phyloP scores from a whole-genome alignment of 768 basidiomycete genomes.

The Tricholoma flavovirens region DNA sequence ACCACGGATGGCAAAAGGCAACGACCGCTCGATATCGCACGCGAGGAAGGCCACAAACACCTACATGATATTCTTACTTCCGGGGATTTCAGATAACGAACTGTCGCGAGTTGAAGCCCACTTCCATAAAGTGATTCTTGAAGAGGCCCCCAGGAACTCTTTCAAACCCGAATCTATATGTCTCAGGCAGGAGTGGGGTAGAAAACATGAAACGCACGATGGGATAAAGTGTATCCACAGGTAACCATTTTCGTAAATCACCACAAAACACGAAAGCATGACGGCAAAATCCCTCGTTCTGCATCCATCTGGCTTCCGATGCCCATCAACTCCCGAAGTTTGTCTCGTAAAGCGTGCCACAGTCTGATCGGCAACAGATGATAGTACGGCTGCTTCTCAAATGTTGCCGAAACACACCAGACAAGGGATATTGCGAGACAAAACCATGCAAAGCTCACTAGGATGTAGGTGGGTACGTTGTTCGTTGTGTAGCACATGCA shows the following conservation, averaged over 20 bases:
- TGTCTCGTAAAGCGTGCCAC: not conserved
- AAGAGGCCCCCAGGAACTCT: too few species aligned
- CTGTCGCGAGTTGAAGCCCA: too few species aligned
- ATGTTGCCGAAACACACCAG: conserved; percentile 1
- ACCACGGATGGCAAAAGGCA: too few species aligned
- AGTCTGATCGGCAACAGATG: not conserved
- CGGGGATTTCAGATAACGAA: too few species aligned
- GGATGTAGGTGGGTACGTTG: not conserved
- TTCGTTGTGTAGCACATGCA: conserved; percentile 3
- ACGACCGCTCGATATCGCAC: too few species aligned
- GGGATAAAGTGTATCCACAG: too few species aligned
- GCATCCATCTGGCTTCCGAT: not conserved
- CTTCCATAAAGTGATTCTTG: too few species aligned
- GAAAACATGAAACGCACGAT: too few species aligned
- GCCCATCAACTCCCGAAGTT: not conserved
- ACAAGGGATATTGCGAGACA: not conserved
- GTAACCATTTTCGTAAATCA: not conserved
- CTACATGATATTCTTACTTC: too few species aligned
- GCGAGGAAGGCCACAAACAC: too few species aligned
- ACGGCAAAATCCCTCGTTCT: not conserved
- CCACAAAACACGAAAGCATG: not conserved
- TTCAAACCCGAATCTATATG: too few species aligned
- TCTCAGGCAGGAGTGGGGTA: too few species aligned
- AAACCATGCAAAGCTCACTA: not conserved
- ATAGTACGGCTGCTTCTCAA: conserved; percentile 1